Base-by-base conservation (phyloP, 495 filamentous ascomycete species). In the Neurospora sp. region DNA sequence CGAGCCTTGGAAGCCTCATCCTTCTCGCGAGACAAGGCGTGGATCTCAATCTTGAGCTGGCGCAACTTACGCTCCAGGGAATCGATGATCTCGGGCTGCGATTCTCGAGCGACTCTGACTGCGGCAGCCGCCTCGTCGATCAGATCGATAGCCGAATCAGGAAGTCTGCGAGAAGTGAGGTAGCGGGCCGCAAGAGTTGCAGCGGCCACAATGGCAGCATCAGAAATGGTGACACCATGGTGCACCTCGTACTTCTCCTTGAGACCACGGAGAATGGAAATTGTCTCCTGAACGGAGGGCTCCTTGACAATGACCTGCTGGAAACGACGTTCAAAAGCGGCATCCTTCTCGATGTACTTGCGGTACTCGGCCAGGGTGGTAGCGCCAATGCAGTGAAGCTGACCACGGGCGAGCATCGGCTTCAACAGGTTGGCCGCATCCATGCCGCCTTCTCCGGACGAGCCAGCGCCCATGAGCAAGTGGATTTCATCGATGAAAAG, bases 401-500 rank as follows among this genome's bases (percentile, higher is more conserved):
- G 94, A 27, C 96, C 96, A 78, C 96, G 89, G 72, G 96, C 96
- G 72, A 98, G 87, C 93, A 98, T 97, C 7, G 94, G 96, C 85
- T 99, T 99, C 75, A 99, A 87, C 61, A 99, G 83, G 80, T 99
- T 99, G 76, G 96, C 96, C 37, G 96, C 96, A 77, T 99, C 96
- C 96, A 99, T 99, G 72, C 96, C 96, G 69, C 96, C 96, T 79
- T 99, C 96, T 65, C 96, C 96, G 72, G 90, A 92, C 40, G 93
- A 88, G 45, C 96, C 96, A 73, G 96, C 96, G 42, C 96, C 96
- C 96, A 99, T 99, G 71, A 99, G 89, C 20, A 99, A 88, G 84
- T 99, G 96, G 69, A 99, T 99, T 78, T 99, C 96, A 79, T 99
- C 96, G 74, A 99, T 94, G 76, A 99, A 99, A 39, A 99, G 89